phyloP scores from a whole-genome alignment of 768 basidiomycete genomes.

The Russula compacta region DNA sequence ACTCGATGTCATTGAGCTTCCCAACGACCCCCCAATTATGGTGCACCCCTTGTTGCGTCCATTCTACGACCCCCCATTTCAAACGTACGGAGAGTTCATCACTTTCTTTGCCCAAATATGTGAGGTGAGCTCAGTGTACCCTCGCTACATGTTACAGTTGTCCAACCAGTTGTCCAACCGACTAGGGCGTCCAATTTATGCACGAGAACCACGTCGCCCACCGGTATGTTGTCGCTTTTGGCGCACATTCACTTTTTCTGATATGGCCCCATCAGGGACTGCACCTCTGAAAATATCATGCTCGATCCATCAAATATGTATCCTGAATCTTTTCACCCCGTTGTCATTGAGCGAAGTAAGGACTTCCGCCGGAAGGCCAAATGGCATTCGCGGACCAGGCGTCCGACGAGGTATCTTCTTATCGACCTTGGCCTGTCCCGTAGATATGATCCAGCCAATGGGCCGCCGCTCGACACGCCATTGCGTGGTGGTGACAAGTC shows the following conservation, averaged over 20 bases:
- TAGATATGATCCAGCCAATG: conserved; percentile 13
- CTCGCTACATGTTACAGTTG: too few relatives aligned
- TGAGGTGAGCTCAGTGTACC: too few relatives aligned
- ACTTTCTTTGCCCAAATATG: conserved; percentile 29
- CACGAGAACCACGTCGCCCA: conserved; percentile 15
- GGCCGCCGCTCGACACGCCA: conserved; percentile 14
- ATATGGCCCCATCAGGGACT: neutral
- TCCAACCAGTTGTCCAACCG: neutral
- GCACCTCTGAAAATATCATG: conserved; percentile 10
- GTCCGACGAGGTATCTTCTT: conserved; percentile 23
- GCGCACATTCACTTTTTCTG: neutral
- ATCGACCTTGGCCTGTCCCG: conserved; percentile 27
- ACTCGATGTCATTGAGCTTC: conserved; percentile 21
- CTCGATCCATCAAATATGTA: conserved; percentile 13
- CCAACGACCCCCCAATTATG: conserved; percentile 20
- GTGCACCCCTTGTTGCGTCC: conserved; percentile 28
- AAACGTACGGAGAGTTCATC: conserved; percentile 30
- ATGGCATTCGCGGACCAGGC: conserved; percentile 20
- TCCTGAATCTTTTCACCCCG: conserved; percentile 13
- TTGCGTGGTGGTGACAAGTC: conserved; percentile 23
- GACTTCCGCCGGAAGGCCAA: conserved; percentile 10
- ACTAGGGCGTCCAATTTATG: conserved; percentile 12
- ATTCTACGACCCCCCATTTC: conserved; percentile 25
- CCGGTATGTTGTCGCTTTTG: neutral
- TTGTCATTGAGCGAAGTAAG: neutral